Conservation (phyloP, 176 grass and related monocot species). For the bread wheat (Triticum aestivum) region IWGSC_CS_RefSeq_v2.1 NC_057808.1:209424021-209424520, state of each 20-base stretch:
- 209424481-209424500: constrained; percentile 8
- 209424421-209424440: constrained; percentile 10
- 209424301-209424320: constrained; percentile 6
- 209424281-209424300: constrained; percentile 6
- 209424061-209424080: neutral
- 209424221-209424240: constrained; percentile 25
- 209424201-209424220: neutral
- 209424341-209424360: neutral
- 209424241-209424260: constrained; percentile 24
- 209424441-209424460: neutral
- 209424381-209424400: neutral
- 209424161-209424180: constrained; percentile 16
- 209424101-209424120: neutral
- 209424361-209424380: constrained; percentile 14
- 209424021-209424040: constrained; percentile 2
- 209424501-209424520: constrained; percentile 18
- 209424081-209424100: neutral
- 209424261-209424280: neutral
- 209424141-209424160: constrained; percentile 1
- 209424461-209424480: neutral
- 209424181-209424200: neutral
- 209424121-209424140: constrained; percentile 4
- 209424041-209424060: neutral
- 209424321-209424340: neutral
- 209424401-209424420: neutral